These are phyloP conservation scores for Aeminium ludgeri DNA, from an alignment of 495 filamentous ascomycete species.

Conservation along the genomic window DNA sequence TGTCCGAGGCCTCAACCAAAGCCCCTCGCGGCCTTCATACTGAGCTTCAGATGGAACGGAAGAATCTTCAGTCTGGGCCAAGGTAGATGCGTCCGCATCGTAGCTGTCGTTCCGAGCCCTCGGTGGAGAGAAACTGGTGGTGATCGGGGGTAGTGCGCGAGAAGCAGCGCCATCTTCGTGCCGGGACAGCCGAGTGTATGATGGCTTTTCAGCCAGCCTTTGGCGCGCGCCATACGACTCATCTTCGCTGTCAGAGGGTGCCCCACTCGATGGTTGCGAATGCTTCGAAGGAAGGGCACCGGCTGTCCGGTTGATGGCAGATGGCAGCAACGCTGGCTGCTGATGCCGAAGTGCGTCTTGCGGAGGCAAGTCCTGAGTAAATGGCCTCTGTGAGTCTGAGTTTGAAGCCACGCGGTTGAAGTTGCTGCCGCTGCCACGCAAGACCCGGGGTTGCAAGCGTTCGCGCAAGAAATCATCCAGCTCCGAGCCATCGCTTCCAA, in stretches of 20 bases:
- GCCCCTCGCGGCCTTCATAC: neutral
- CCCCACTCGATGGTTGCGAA: neutral
- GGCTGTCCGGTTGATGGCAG: slow-evolving; percentile 19
- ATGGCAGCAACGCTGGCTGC: slow-evolving; percentile 20
- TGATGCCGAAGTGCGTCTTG: slow-evolving; percentile 5
- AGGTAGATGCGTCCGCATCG: slow-evolving; percentile 14
- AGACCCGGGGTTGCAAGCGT: slow-evolving; percentile 72
- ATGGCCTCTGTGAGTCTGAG: slow-evolving; percentile 11
- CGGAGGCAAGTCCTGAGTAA: neutral
- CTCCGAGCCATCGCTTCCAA: slow-evolving; percentile 34
- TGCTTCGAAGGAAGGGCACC: slow-evolving; percentile 5
- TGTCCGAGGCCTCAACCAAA: slow-evolving; percentile 13
- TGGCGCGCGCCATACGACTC: slow-evolving; percentile 14
- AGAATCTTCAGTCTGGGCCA: slow-evolving; percentile 12
- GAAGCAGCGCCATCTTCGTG: slow-evolving; percentile 8
- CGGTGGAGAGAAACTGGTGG: slow-evolving; percentile 17
- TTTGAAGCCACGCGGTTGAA: slow-evolving; percentile 13
- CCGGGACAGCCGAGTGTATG: slow-evolving; percentile 17
- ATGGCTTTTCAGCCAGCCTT: slow-evolving; percentile 18
- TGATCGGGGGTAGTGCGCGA: slow-evolving; percentile 17
- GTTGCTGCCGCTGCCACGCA: slow-evolving; percentile 42
- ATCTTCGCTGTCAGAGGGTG: slow-evolving; percentile 20
- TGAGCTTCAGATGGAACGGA: slow-evolving; percentile 3
- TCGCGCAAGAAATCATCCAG: slow-evolving; percentile 56
- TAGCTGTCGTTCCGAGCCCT: slow-evolving; percentile 22